Conservation (phyloP, 148 eudicot species). For the Salicornia ramosissima region DNA sequence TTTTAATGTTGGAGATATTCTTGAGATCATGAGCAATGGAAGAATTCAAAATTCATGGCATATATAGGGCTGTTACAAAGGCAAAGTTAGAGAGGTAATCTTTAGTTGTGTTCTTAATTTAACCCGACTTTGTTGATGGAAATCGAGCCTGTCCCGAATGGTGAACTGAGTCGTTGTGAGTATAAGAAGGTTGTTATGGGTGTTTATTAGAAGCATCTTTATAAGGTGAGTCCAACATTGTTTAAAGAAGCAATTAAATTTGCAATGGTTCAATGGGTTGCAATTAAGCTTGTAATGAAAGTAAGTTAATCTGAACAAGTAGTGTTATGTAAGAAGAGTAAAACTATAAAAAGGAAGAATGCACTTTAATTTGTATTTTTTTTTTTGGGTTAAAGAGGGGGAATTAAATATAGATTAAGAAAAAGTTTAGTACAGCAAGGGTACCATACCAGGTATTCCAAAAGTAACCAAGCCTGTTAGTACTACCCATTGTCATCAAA, state of each 20-base stretch:
- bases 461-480: no score
- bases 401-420: no score
- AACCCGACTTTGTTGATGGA: conserved; percentile 13
- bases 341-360: no score
- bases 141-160: conserved; percentile 19
- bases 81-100: conserved; percentile 24
- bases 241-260: conserved; percentile 16
- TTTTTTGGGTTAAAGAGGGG: no score
- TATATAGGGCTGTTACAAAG: conserved; percentile 24
- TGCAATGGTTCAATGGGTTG: not conserved
- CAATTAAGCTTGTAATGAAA: not conserved
- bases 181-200: conserved; percentile 26
- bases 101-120: conserved; percentile 27
- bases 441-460: no score
- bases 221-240: conserved; percentile 17
- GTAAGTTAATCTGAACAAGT: not conserved
- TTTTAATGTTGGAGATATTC: conserved; percentile 20
- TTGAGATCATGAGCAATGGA: conserved; percentile 32
- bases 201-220: conserved; percentile 24
- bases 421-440: no score
- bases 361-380: no score
- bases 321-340: not conserved
- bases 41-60: conserved; percentile 20
- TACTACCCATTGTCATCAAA: no score
- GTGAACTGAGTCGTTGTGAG: not conserved